Percentiles rank a stretch among this genome's conserved stretches.
Evolutionary conservation across 495 filamentous ascomycete genomes (phyloP).

Genomic region (Neurospora sp.): DNA sequence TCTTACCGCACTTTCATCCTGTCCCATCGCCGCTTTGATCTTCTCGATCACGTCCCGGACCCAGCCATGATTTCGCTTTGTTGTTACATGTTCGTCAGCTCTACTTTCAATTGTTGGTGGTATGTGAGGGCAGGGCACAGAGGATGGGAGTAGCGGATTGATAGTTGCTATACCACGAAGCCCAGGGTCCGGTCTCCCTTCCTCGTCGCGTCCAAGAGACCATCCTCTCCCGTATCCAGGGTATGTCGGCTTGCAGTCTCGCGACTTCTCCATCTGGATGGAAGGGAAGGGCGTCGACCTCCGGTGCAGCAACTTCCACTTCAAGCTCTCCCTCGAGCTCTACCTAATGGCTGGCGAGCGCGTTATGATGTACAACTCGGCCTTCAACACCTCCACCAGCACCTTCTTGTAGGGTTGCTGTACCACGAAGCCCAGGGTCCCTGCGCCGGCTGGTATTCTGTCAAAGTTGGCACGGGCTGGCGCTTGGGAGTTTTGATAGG

Average conservation of each 20-base stretch:
- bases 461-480: not conserved
- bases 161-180: fast-evolving
- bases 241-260: not conserved
- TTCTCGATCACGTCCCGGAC: not conserved
- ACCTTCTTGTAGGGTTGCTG: too few relatives aligned
- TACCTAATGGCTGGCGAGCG: too few relatives aligned
- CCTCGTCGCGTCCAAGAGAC: not conserved
- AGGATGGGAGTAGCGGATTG: too few relatives aligned
- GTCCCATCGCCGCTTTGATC: not conserved
- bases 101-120: too few relatives aligned
- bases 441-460: too few relatives aligned
- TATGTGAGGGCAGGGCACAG: too few relatives aligned
- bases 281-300: not conserved
- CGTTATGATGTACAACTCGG: too few relatives aligned
- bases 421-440: too few relatives aligned
- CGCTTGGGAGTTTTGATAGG: not conserved
- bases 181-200: not conserved
- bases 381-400: too few relatives aligned
- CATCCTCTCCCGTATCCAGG: slow-evolving; percentile 7
- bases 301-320: not conserved
- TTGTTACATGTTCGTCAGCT: not conserved
- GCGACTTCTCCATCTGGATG: slow-evolving; percentile 3
- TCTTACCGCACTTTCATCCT: not conserved
- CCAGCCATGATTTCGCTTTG: not conserved
- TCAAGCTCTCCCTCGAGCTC: too few relatives aligned